Base-by-base conservation (phyloP, 495 filamentous ascomycete species). In the Aspergillus leporis region DNA sequence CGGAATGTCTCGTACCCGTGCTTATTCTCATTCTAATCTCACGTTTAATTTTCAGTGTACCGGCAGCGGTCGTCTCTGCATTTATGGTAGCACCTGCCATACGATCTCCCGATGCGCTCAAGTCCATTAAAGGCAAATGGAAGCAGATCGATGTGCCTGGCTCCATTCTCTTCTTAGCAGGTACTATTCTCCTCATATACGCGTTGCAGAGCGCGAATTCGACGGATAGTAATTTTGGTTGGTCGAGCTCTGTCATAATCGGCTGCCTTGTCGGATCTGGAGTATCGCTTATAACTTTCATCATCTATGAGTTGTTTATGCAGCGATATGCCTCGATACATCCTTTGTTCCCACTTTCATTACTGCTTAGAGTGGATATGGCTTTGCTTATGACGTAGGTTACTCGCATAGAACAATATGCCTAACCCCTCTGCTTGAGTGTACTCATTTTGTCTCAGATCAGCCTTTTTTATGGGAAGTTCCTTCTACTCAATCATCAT, bases 141-240 rank as follows among this genome's bases (percentile, higher is more conserved):
- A 12, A 18, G 6, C 31, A 25, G 19, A 8, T 58, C 16, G 56
- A 58, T 23, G 21, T 38, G 3, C 16, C 30, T 9, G 56, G 56
- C 0, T 31, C 36, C 10, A 28, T 51, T 1, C 34, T 58, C 3
- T 51, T 34, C 12, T 6, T 58, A 5, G 21, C 19, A 22, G 22
- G 47, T 31, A 23, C 30, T 4, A 31, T 58, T 12, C 47, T 23
- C 8, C 48, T 58, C 25, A 47, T 58, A 6, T 41, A 51, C 18
- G 56, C 56, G 8, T 34, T 58, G 19, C 31, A 58, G 21, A 48
- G 51, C 16, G 56, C 47, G 32, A 48, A 48, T 2, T 41, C 47
- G 1, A 32, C 31, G 5, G 10, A 10, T 10, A 32, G 31, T 18
- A 12, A 28, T 28, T 58, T 41, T 31, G 12, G 47, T 1, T 58